phyloP scores from a whole-genome alignment of 768 basidiomycete species.

The Podaxis sp. region DNA sequence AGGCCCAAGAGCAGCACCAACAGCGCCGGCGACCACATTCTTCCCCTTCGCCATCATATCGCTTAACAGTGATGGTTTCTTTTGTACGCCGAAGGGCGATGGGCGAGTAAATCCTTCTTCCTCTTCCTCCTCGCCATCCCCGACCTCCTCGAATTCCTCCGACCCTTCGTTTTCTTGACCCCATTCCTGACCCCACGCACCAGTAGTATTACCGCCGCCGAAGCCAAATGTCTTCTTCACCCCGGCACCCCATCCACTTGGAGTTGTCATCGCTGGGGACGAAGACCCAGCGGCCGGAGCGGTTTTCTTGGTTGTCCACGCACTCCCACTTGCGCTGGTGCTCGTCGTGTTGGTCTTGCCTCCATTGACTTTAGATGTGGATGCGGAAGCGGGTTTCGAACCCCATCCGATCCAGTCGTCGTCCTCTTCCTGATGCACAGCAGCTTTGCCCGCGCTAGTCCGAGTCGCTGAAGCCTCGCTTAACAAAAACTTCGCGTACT shows the following conservation, averaged over 20 bases:
- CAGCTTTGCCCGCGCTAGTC: background rate
- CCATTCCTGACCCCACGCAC: background rate
- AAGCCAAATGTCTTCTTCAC: conserved; percentile 13
- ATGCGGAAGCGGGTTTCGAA: background rate
- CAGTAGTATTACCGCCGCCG: background rate
- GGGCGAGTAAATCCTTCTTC: conserved; percentile 1
- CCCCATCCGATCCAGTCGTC: conserved; percentile 14
- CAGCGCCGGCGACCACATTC: conserved; percentile 8
- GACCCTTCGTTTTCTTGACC: background rate
- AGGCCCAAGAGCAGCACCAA: conserved; percentile 1
- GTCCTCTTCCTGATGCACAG: background rate
- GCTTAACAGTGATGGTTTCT: conserved; percentile 10
- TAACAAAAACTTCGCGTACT: conserved; percentile 4
- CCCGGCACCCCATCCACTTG: background rate
- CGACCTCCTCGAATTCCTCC: background rate
- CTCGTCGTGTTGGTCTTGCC: conserved; percentile 1
- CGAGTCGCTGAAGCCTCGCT: background rate
- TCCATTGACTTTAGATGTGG: background rate
- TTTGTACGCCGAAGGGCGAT: background rate
- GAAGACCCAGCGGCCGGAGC: conserved; percentile 2
- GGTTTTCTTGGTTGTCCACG: conserved; percentile 24
- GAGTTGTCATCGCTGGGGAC: background rate
- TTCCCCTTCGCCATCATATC: conserved; percentile 13
- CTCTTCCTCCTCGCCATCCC: conserved; percentile 9
- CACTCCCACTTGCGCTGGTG: conserved; percentile 17